phyloP scores from a whole-genome alignment of 1,139 yeast species.

The Suhomyces wounanorum region DNA sequence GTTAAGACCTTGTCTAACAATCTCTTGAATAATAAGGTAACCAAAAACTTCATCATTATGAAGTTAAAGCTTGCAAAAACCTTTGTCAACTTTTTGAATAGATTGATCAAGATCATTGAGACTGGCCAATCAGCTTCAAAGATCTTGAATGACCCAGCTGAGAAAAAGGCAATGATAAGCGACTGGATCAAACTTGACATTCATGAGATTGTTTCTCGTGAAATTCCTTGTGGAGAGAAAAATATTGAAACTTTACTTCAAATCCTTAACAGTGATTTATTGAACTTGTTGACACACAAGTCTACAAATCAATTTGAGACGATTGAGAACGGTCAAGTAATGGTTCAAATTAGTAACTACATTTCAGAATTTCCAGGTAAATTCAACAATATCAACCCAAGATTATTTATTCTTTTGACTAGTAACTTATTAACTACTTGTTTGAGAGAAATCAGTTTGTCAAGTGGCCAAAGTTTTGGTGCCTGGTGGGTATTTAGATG shows the following conservation, averaged over 20 bases:
- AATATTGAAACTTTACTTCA: conserved; percentile 35
- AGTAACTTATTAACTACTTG: conserved; percentile 63
- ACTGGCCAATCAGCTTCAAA: conserved; percentile 59
- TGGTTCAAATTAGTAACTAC: conserved; percentile 26
- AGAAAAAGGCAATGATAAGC: conserved; percentile 53
- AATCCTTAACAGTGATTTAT: conserved; percentile 47
- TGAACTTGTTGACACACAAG: conserved; percentile 31
- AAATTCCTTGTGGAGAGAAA: conserved; percentile 52
- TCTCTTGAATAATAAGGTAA: conserved; percentile 44
- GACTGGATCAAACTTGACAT: conserved; percentile 65
- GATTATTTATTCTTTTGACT: conserved; percentile 55
- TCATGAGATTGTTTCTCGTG: conserved; percentile 51
- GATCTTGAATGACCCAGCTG: conserved; percentile 48
- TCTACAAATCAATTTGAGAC: not conserved
- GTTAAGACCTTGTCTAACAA: conserved; percentile 40
- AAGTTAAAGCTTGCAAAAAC: conserved; percentile 58
- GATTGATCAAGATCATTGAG: conserved; percentile 61
- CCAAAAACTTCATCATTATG: conserved; percentile 50
- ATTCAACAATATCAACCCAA: conserved; percentile 52
- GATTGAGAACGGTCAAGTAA: conserved; percentile 14
- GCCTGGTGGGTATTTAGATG: conserved; percentile 80
- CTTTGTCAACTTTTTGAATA: conserved; percentile 58
- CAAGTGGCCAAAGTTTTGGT: conserved; percentile 64
- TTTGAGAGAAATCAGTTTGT: conserved; percentile 61
- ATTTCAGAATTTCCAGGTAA: conserved; percentile 47